A percentile compares a stretch with the other conserved stretches of the same genome.
Conservation (phyloP, 225 moss, liverwort and hornwort genomes). For the Rhytidiadelphus loreus region DNA sequence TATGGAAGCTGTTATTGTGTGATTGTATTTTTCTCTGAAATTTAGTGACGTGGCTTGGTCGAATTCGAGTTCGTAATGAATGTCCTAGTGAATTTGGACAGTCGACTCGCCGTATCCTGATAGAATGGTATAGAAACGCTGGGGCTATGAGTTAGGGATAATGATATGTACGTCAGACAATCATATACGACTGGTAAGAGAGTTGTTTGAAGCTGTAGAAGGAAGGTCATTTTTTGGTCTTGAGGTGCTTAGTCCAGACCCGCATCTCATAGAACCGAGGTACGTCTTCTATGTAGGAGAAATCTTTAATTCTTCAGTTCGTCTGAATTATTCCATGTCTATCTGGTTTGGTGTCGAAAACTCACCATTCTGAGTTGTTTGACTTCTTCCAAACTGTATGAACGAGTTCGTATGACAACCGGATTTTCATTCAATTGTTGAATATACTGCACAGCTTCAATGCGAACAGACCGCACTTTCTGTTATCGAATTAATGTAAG, state of each 20-base stretch:
- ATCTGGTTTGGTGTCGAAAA: neutral
- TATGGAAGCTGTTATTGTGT: conserved; percentile 15
- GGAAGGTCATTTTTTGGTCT: neutral
- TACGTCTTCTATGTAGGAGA: neutral
- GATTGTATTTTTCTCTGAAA: neutral
- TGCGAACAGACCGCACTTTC: neutral
- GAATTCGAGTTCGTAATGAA: neutral
- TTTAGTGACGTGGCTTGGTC: neutral
- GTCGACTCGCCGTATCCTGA: neutral
- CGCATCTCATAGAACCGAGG: neutral
- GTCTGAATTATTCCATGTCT: neutral
- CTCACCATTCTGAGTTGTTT: neutral
- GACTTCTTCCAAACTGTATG: neutral
- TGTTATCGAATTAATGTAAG: neutral
- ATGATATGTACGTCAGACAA: neutral
- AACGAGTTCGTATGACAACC: neutral
- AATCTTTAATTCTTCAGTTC: neutral
- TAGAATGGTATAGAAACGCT: neutral
- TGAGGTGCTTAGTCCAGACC: neutral
- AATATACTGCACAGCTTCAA: neutral
- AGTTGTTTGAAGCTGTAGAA: neutral
- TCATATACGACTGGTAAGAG: neutral
- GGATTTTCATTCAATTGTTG: neutral
- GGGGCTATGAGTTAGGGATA: neutral
- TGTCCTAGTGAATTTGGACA: neutral